A percentile compares a stretch with the other conserved stretches of the same genome.
phyloP scores from a whole-genome alignment of 768 basidiomycete species.

The Pulveroboletus frians region DNA sequence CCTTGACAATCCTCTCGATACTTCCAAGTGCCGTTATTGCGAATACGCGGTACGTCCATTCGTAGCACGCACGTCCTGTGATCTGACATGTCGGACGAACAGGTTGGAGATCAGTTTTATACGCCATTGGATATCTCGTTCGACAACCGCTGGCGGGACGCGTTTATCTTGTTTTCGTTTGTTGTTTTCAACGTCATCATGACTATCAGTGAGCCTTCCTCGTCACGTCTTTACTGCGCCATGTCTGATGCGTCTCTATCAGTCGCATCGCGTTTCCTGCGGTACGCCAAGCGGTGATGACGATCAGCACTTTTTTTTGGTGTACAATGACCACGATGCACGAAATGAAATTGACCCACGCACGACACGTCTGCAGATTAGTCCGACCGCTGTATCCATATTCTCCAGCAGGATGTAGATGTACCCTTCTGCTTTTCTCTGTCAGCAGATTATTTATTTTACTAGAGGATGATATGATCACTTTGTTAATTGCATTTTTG shows the following conservation, averaged over 20 bases:
- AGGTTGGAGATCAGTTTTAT: conserved; percentile 68
- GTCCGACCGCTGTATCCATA: neutral
- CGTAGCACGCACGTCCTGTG: neutral
- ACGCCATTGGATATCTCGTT: conserved; percentile 62
- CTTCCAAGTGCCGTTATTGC: conserved; percentile 65
- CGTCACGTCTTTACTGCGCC: neutral
- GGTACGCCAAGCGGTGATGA: conserved; percentile 56
- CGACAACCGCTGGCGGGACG: conserved; percentile 61
- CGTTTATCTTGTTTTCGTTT: conserved; percentile 60
- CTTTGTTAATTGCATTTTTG: too few species aligned
- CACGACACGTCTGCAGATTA: neutral
- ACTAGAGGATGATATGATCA: too few species aligned
- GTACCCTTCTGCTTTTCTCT: too few species aligned
- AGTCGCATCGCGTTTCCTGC: conserved; percentile 67
- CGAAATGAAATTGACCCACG: neutral
- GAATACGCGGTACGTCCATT: conserved; percentile 41
- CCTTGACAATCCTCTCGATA: conserved; percentile 60
- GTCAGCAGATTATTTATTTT: too few species aligned
- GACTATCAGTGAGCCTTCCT: conserved; percentile 41
- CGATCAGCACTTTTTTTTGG: too few species aligned
- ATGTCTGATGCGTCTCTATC: conserved; percentile 1
- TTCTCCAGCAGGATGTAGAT: too few species aligned
- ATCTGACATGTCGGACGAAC: neutral
- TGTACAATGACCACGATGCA: neutral
- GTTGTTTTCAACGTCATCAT: conserved; percentile 67